phyloP scores from a whole-genome alignment of 345 rosid genomes.

The Stellera chamaejasme region DNA sequence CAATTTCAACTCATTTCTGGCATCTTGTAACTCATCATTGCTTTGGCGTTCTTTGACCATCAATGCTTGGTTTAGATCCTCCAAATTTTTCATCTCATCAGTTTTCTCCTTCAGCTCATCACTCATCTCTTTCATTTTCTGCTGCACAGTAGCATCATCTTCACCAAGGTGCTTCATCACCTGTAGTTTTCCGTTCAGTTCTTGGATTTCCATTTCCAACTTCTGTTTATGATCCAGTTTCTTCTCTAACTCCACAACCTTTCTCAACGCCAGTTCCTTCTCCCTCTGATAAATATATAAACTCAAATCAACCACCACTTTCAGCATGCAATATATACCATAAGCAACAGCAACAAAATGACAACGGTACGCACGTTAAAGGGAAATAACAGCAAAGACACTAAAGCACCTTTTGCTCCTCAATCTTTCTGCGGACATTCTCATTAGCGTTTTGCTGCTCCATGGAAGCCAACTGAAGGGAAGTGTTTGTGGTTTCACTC shows the following conservation, averaged over 20 bases:
- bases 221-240: slow-evolving; percentile 66
- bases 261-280: slow-evolving; percentile 54
- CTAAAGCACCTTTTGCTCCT: slow-evolving; percentile 62
- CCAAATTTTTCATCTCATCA: slow-evolving; percentile 31
- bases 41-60: slow-evolving; percentile 35
- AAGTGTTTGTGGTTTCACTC: slow-evolving; percentile 48
- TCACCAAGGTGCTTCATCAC: slow-evolving; percentile 78
- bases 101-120: slow-evolving; percentile 46
- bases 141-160: slow-evolving; percentile 58
- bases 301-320: neutral
- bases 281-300: slow-evolving; percentile 49
- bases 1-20: slow-evolving; percentile 26
- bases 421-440: slow-evolving; percentile 60
- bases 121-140: slow-evolving; percentile 59
- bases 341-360: neutral
- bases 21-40: slow-evolving; percentile 36
- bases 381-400: neutral
- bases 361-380: too few species aligned
- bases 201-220: slow-evolving; percentile 83
- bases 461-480: slow-evolving; percentile 70
- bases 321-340: slow-evolving; percentile 1
- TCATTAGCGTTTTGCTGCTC: slow-evolving; percentile 75
- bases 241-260: slow-evolving; percentile 58
- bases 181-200: slow-evolving; percentile 66
- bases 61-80: slow-evolving; percentile 17